phyloP scores from a whole-genome alignment of 257 asterid species.

The Solanum habrochaites region DNA sequence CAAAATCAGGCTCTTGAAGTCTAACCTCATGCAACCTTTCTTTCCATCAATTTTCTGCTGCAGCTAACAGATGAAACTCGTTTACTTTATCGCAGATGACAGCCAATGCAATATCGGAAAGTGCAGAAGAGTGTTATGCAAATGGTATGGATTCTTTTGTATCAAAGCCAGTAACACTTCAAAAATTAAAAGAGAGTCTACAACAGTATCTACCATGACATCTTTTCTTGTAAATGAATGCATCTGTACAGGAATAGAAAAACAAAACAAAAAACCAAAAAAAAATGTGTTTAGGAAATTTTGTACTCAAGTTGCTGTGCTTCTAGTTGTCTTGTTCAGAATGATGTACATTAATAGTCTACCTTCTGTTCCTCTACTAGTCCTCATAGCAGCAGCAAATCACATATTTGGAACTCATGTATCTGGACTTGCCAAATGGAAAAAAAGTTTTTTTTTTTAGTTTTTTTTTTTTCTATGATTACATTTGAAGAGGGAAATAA shows the following conservation, averaged over 20 bases:
- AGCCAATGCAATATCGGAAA: slow-evolving; percentile 75
- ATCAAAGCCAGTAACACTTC: slow-evolving; percentile 71
- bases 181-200: slow-evolving; percentile 61
- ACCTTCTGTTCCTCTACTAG: background rate
- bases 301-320: slow-evolving; percentile 20
- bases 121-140: slow-evolving; percentile 82
- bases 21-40: background rate
- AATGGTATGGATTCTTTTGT: slow-evolving; percentile 95
- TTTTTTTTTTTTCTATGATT: background rate
- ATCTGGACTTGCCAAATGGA: background rate
- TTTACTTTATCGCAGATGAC: slow-evolving; percentile 58
- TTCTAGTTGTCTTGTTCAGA: background rate
- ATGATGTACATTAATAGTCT: background rate
- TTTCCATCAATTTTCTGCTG: background rate
- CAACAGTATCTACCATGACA: slow-evolving; percentile 34
- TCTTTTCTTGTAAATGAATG: slow-evolving; percentile 26
- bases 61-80: background rate
- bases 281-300: slow-evolving; percentile 54
- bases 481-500: background rate
- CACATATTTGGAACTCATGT: background rate
- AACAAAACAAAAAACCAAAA: background rate
- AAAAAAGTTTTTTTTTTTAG: no score
- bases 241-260: slow-evolving; percentile 34
- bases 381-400: background rate
- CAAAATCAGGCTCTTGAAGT: background rate